Evolutionary conservation across 2,329 filamentous ascomycete genomes (phyloP).

Genomic region (Thermomyces lanuginosus): DNA sequence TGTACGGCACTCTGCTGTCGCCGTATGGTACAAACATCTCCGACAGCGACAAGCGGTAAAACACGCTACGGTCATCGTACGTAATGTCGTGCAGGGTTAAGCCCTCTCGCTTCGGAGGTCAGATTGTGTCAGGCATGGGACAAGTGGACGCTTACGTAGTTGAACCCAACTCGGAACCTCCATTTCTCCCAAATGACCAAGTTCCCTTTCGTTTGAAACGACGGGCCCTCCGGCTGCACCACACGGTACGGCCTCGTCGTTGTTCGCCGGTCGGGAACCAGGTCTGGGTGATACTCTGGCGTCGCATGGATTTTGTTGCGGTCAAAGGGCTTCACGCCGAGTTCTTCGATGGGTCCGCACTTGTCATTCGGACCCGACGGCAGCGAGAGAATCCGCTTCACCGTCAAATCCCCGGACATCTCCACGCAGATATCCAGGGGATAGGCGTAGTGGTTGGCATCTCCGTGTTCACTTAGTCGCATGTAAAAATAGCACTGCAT

Average conservation of each 20-base stretch:
- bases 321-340: constrained; percentile 23
- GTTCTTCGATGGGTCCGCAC: constrained; percentile 1
- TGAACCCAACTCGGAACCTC: constrained; percentile 52
- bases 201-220: constrained; percentile 17
- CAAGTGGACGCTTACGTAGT: constrained; percentile 23
- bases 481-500: constrained; percentile 23
- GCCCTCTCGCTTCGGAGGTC: constrained; percentile 37
- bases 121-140: not conserved
- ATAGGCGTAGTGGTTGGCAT: constrained; percentile 43
- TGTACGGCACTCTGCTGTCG: constrained; percentile 46
- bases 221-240: constrained; percentile 21
- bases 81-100: constrained; percentile 49
- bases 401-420: constrained; percentile 33
- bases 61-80: constrained; percentile 46
- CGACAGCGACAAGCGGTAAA: constrained; percentile 48
- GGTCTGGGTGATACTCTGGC: constrained; percentile 21
- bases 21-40: constrained; percentile 38
- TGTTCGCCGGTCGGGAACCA: constrained; percentile 15
- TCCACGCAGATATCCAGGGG: constrained; percentile 39
- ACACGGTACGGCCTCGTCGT: constrained; percentile 23
- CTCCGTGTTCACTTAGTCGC: constrained; percentile 24
- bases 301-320: constrained; percentile 24
- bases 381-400: constrained; percentile 36
- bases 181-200: constrained; percentile 30
- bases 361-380: constrained; percentile 23